phyloP scores from a whole-genome alignment of 2,329 filamentous ascomycete species.

The Thelonectria rubi region DNA sequence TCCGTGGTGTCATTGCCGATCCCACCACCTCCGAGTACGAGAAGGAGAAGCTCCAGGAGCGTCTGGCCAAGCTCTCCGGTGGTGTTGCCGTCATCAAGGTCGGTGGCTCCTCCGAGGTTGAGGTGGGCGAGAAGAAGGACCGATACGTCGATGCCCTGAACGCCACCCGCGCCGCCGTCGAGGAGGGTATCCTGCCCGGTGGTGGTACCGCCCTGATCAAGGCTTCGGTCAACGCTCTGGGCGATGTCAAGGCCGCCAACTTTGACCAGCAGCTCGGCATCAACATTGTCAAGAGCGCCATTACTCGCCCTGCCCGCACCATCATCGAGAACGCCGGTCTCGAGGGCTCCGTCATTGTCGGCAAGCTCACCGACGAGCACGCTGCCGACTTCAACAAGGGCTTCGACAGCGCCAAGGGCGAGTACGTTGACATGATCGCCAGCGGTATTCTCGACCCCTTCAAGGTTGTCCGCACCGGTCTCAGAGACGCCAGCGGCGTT shows the following conservation, averaged over 20 bases:
- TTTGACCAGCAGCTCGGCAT: constrained; percentile 99
- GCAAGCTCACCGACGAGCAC: constrained; percentile 96
- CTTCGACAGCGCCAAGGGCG: constrained; percentile 94
- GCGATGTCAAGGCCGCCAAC: constrained; percentile 86
- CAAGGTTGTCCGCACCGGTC: constrained; percentile 98
- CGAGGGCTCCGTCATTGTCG: constrained; percentile 95
- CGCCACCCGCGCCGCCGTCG: constrained; percentile 95
- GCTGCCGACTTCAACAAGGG: constrained; percentile 96
- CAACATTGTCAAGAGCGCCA: constrained; percentile 96
- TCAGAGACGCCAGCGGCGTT: constrained; percentile 94
- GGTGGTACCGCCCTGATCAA: constrained; percentile 98
- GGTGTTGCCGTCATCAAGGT: constrained; percentile 99
- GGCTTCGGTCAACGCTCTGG: constrained; percentile 89
- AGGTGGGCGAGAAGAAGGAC: constrained; percentile 99
- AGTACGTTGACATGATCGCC: constrained; percentile 98
- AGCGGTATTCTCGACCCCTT: constrained; percentile 98
- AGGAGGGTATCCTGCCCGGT: constrained; percentile 98
- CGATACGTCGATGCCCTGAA: constrained; percentile 98
- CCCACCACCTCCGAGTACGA: constrained; percentile 97
- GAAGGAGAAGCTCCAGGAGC: constrained; percentile 99
- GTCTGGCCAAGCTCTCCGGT: constrained; percentile 97
- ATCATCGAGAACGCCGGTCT: constrained; percentile 98
- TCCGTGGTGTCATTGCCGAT: constrained; percentile 95
- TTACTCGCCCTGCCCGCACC: constrained; percentile 90
- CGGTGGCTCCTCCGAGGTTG: constrained; percentile 95